A percentile compares a stretch with the other conserved stretches of the same genome.
Evolutionary conservation across 2,329 filamentous ascomycete genomes (phyloP).

Genomic region (Alternaria brassicae): DNA sequence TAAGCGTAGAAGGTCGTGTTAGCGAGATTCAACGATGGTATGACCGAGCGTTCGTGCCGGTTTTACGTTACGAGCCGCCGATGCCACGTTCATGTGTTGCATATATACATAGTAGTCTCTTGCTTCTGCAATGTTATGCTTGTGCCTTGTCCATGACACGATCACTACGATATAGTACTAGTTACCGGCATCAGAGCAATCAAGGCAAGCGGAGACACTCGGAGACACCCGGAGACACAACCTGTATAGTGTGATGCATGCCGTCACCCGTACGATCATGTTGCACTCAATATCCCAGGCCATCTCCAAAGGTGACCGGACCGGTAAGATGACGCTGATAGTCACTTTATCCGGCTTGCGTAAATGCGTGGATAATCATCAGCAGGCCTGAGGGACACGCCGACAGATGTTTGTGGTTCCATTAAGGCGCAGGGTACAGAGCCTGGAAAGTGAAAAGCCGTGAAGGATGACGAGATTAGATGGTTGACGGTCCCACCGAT

Average conservation of each 20-base stretch:
- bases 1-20: neutral
- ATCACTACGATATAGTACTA: slow-evolving; percentile 16
- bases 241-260: slow-evolving; percentile 32
- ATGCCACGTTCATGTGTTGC: slow-evolving; percentile 21
- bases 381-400: neutral
- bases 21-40: slow-evolving; percentile 10
- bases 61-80: slow-evolving; percentile 43
- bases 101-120: too few relatives aligned
- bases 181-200: slow-evolving; percentile 14
- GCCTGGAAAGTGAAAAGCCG: neutral
- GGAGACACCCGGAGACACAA: too few relatives aligned
- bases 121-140: too few relatives aligned
- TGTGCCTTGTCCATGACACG: slow-evolving; percentile 9
- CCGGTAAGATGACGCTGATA: slow-evolving; percentile 13
- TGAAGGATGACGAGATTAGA: slow-evolving; percentile 2
- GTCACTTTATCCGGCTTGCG: neutral
- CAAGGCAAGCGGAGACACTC: slow-evolving; percentile 19
- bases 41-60: slow-evolving; percentile 24
- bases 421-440: neutral
- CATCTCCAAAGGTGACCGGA: slow-evolving; percentile 6
- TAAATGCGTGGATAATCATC: neutral
- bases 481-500: slow-evolving; percentile 4
- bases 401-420: neutral
- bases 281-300: slow-evolving; percentile 17
- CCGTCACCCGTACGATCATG: slow-evolving; percentile 15